A percentile compares a stretch with the other conserved stretches of the same genome.
These are phyloP conservation scores for Ceratocystis colombiana DNA, from an alignment of 2,329 filamentous ascomycete species.

Conservation along the genomic window DNA sequence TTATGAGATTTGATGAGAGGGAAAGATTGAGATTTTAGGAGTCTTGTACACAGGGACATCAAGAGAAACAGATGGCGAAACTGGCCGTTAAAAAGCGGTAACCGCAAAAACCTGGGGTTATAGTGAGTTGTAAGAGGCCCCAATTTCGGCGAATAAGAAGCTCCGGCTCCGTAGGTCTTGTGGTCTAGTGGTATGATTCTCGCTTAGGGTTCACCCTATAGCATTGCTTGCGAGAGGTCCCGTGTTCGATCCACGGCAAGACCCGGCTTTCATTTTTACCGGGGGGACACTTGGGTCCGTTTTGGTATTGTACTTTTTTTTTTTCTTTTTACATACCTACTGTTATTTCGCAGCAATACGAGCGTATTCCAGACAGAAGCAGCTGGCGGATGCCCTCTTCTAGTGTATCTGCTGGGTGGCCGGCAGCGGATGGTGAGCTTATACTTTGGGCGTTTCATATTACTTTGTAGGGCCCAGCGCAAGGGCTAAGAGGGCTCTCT, in stretches of 20 bases:
- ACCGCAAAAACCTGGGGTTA: neutral
- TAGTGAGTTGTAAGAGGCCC: neutral
- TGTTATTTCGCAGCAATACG: neutral
- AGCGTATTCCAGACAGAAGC: neutral
- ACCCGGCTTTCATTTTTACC: neutral
- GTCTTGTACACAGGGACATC: neutral
- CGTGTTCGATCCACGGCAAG: conserved; percentile 28
- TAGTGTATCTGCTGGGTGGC: no score
- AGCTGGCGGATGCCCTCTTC: neutral
- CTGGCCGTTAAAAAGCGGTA: neutral
- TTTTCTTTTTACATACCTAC: neutral
- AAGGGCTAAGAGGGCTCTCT: no score
- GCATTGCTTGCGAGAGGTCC: conserved; percentile 27
- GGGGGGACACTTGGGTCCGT: neutral
- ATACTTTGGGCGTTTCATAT: no score
- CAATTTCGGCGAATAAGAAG: neutral
- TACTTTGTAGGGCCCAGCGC: no score
- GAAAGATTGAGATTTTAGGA: neutral
- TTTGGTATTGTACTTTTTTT: neutral
- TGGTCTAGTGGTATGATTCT: conserved; percentile 63
- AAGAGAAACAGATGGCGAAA: neutral
- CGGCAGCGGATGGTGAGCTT: no score
- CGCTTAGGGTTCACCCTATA: conserved; percentile 48
- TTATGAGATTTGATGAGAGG: neutral
- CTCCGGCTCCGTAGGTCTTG: conserved; percentile 33